These are phyloP conservation scores for Zizania palustris DNA, from an alignment of 202 grass and related monocot genomes.

Conservation along the genomic window DNA sequence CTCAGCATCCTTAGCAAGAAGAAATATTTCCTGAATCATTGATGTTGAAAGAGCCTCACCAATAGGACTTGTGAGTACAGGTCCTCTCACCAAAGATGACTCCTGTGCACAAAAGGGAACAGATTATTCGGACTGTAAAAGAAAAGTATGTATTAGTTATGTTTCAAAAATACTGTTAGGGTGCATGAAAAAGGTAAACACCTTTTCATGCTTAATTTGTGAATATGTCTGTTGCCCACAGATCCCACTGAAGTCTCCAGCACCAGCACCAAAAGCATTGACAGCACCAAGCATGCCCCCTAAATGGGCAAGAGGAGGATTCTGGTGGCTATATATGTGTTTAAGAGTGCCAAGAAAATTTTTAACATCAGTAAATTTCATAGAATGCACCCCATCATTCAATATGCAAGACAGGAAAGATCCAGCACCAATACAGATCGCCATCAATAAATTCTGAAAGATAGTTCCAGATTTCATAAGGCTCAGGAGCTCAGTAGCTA, in stretches of 20 bases:
- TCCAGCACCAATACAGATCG: constrained; percentile 79
- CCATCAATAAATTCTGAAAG: constrained; percentile 83
- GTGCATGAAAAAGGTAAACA: constrained; percentile 30
- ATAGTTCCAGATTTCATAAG: constrained; percentile 69
- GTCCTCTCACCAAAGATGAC: constrained; percentile 61
- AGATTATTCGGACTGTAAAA: constrained; percentile 36
- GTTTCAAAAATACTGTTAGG: constrained; percentile 11
- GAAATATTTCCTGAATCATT: constrained; percentile 86
- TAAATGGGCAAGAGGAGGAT: constrained; percentile 78
- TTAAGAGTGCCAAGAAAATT: constrained; percentile 64
- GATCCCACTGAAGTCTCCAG: constrained; percentile 62
- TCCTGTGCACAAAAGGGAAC: constrained; percentile 58
- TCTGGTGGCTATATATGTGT: constrained; percentile 62
- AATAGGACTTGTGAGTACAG: constrained; percentile 66
- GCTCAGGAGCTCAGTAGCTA: constrained; percentile 67
- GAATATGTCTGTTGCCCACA: constrained; percentile 44
- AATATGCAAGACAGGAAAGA: constrained; percentile 75
- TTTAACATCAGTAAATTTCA: constrained; percentile 68
- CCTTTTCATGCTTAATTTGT: constrained; percentile 60
- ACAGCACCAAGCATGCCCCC: constrained; percentile 81
- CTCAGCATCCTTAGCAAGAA: constrained; percentile 78
- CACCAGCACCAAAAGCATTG: constrained; percentile 82
- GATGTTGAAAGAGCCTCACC: constrained; percentile 68
- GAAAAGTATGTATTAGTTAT: constrained; percentile 16
- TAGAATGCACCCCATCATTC: constrained; percentile 67